These are phyloP conservation scores for Debaryomyces udenii DNA, from an alignment of 1,139 yeast species.

Conservation along the genomic window DNA sequence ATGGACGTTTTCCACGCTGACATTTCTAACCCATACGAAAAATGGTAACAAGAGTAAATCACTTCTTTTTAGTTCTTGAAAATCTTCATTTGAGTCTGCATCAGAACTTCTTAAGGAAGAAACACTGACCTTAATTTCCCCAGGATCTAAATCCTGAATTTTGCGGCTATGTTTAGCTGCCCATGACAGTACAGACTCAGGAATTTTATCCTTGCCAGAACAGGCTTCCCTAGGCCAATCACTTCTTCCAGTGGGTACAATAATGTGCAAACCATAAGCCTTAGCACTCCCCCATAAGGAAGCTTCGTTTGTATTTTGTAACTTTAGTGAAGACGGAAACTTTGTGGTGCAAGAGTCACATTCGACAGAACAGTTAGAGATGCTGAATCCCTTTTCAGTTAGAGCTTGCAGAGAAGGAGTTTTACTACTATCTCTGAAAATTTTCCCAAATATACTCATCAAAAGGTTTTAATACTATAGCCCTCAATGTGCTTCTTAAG, in stretches of 20 bases:
- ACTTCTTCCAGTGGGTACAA: slow-evolving; percentile 78
- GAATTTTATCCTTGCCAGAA: slow-evolving; percentile 54
- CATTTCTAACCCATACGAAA: slow-evolving; percentile 66
- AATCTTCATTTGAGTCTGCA: slow-evolving; percentile 43
- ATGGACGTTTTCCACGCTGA: slow-evolving; percentile 48
- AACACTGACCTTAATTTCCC: slow-evolving; percentile 52
- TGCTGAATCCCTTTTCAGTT: slow-evolving; percentile 40
- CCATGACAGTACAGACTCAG: slow-evolving; percentile 55
- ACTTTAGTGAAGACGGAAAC: slow-evolving; percentile 60
- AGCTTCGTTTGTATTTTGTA: slow-evolving; percentile 50
- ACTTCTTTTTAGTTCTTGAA: slow-evolving; percentile 44
- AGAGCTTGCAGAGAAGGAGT: slow-evolving; percentile 23
- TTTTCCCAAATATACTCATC: slow-evolving; percentile 6
- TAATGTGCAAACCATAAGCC: slow-evolving; percentile 68
- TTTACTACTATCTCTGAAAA: slow-evolving; percentile 2
- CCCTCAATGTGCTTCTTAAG: too few species aligned
- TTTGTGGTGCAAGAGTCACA: slow-evolving; percentile 53
- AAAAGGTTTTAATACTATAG: too few species aligned
- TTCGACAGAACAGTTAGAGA: slow-evolving; percentile 47
- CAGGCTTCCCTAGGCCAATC: slow-evolving; percentile 87
- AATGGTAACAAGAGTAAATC: slow-evolving; percentile 75
- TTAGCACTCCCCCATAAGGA: slow-evolving; percentile 73
- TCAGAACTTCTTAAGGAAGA: slow-evolving; percentile 50
- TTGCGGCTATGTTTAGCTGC: slow-evolving; percentile 22
- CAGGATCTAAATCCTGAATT: slow-evolving; percentile 19